These are phyloP conservation scores for Lactarius quietus DNA, from an alignment of 768 basidiomycete species.

Conservation along the genomic window DNA sequence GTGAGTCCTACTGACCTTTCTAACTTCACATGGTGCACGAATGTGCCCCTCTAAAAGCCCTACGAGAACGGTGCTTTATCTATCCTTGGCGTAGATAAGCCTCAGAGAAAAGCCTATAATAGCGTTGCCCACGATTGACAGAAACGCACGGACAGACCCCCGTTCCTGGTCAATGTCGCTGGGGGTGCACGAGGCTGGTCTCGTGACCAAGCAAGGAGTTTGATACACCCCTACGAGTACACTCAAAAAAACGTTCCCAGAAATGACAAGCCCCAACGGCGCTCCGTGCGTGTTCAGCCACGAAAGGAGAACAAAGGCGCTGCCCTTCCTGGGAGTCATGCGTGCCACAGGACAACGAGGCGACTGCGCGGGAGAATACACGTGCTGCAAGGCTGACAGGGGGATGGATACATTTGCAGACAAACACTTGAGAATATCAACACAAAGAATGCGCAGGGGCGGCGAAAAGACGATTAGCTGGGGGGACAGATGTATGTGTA, in stretches of 20 bases:
- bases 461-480: slow-evolving; percentile 11
- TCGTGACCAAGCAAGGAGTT: slow-evolving; percentile 6
- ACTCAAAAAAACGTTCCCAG: not conserved
- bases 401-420: slow-evolving; percentile 23
- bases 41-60: not conserved
- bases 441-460: slow-evolving; percentile 11
- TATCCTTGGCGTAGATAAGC: not conserved
- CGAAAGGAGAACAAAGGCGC: not conserved
- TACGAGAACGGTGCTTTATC: not conserved
- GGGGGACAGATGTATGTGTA: slow-evolving; percentile 19
- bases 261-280: slow-evolving; percentile 9
- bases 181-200: not conserved
- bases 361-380: not conserved
- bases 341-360: not conserved
- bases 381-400: not conserved
- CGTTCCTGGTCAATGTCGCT: not conserved
- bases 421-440: slow-evolving; percentile 22
- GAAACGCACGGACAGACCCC: not conserved
- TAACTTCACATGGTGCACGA: not conserved
- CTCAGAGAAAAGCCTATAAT: not conserved
- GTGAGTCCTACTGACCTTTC: not conserved
- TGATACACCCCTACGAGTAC: not conserved
- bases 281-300: slow-evolving; percentile 4
- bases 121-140: not conserved
- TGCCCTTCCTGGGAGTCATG: not conserved